Conservation (phyloP, 805 yeast genomes). For the Ogataea thermomethanolica region DNA sequence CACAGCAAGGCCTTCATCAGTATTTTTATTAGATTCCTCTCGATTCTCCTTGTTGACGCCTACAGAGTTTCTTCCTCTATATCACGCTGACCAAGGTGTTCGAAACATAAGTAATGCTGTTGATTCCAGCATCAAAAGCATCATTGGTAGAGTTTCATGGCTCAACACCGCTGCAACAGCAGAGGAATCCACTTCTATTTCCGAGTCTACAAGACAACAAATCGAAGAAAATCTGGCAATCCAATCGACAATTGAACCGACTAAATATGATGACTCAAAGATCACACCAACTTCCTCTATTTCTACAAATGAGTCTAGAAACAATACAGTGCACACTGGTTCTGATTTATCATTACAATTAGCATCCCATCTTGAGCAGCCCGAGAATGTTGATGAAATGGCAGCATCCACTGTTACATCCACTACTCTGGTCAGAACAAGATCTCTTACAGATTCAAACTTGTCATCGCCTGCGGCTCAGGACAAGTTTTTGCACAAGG, state of each 20-base stretch:
- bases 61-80: conserved; percentile 26
- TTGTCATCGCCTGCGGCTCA: conserved; percentile 21
- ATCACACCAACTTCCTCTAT: conserved; percentile 32
- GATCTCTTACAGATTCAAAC: conserved; percentile 9
- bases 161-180: conserved; percentile 13
- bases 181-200: conserved; percentile 15
- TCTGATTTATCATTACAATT: conserved; percentile 13
- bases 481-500: conserved; percentile 28
- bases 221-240: conserved; percentile 31
- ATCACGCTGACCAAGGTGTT: conserved; percentile 36
- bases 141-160: conserved; percentile 35
- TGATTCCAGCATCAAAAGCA: conserved; percentile 32
- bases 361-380: conserved; percentile 3
- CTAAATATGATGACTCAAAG: conserved; percentile 15
- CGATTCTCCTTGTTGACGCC: conserved; percentile 14
- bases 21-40: conserved; percentile 13
- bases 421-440: conserved; percentile 7
- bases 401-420: conserved; percentile 11
- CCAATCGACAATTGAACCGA: conserved; percentile 9
- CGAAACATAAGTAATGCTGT: conserved; percentile 34
- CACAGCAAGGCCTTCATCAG: conserved; percentile 3
- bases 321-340: conserved; percentile 7
- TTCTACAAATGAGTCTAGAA: conserved; percentile 23
- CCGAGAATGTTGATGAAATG: conserved; percentile 7
- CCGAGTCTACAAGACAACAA: conserved; percentile 28